Evolutionary conservation across 2,329 filamentous ascomycete species (phyloP).

Genomic region (Epicoccum sorghinum): DNA sequence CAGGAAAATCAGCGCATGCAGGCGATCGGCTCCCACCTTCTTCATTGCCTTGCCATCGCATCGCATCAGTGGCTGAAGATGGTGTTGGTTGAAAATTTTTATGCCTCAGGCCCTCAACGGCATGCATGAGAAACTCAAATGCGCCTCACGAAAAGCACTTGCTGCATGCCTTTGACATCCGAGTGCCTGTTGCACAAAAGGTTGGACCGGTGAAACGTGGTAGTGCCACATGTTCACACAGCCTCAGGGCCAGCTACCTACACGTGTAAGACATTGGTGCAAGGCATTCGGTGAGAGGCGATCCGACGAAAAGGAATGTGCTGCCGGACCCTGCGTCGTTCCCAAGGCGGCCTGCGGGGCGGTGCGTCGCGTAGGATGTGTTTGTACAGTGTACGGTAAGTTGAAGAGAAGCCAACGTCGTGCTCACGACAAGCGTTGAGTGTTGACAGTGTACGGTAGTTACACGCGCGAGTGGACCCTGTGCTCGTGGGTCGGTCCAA

Average conservation of each 20-base stretch:
- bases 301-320: background rate
- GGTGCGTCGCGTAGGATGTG: background rate
- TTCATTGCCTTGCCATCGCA: background rate
- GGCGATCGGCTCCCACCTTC: background rate
- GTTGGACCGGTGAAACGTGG: conserved; percentile 2
- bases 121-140: conserved; percentile 1
- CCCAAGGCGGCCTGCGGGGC: background rate
- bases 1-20: background rate
- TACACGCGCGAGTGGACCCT: conserved; percentile 10
- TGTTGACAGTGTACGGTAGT: conserved; percentile 14
- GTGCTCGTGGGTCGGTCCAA: conserved; percentile 5
- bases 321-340: conserved; percentile 4
- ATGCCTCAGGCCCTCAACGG: background rate
- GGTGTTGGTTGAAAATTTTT: conserved; percentile 4
- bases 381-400: conserved; percentile 14
- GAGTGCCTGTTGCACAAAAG: conserved; percentile 1
- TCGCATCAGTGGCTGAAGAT: background rate
- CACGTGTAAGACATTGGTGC: conserved; percentile 15
- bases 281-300: background rate
- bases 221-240: conserved; percentile 1
- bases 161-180: background rate
- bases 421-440: conserved; percentile 1
- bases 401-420: conserved; percentile 4
- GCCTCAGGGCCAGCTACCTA: conserved; percentile 15
- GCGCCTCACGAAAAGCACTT: background rate